Evolutionary conservation across 1,139 yeast species (phyloP).

Genomic region (Saccharomyces uvarum): DNA sequence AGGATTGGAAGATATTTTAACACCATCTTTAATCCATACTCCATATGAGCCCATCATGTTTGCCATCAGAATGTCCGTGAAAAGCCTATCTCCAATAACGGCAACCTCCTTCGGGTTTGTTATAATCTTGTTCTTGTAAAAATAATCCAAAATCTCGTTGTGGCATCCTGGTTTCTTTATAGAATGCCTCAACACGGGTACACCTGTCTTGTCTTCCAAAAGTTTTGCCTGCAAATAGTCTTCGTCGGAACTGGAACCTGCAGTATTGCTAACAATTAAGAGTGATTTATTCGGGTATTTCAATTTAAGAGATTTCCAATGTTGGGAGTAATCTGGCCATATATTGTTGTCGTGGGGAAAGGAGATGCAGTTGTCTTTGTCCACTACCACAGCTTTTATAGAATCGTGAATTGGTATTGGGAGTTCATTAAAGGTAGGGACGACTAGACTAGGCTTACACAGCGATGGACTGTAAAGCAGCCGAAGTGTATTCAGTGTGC

Average conservation of each 20-base stretch:
- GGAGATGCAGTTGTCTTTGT: constrained; percentile 94
- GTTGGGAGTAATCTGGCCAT: constrained; percentile 61
- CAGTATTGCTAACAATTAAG: constrained; percentile 83
- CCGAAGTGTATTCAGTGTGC: constrained; percentile 59
- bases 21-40: constrained; percentile 78
- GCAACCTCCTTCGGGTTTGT: constrained; percentile 58
- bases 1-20: constrained; percentile 29
- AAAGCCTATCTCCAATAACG: constrained; percentile 80
- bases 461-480: constrained; percentile 56
- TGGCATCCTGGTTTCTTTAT: constrained; percentile 89
- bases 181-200: constrained; percentile 66
- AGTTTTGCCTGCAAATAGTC: constrained; percentile 52
- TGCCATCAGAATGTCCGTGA: constrained; percentile 91
- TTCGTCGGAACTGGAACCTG: constrained; percentile 77
- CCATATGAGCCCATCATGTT: constrained; percentile 86
- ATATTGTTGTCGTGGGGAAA: constrained; percentile 71
- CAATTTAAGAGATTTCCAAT: constrained; percentile 50
- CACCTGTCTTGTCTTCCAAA: constrained; percentile 66
- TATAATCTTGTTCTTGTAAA: constrained; percentile 41
- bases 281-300: constrained; percentile 59
- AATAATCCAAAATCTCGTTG: constrained; percentile 57
- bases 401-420: constrained; percentile 40
- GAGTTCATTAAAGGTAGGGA: constrained; percentile 58
- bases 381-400: constrained; percentile 78
- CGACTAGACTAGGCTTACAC: constrained; percentile 59